Evolutionary conservation across 1,284 basidiomycete species (phyloP), one percentile per base, ranked within the genome.

Genomic region (Grifola frondosa): DNA sequence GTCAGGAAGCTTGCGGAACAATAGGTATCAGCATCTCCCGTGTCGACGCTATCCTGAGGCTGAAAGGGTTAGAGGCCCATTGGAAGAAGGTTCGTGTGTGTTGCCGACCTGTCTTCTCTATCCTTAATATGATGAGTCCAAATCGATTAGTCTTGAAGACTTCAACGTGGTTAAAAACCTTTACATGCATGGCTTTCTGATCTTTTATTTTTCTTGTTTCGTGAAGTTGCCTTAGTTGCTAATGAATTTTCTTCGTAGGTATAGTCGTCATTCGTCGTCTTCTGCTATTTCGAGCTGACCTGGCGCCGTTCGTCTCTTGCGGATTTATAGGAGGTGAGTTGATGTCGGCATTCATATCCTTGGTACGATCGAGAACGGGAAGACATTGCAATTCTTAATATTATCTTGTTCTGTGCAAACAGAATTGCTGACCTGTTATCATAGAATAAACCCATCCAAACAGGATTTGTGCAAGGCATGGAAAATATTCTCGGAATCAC

Each of bases 61-160:
- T 93, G 54, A 91, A 92, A 61, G 82, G 84, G 24, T 68, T 89
- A 49, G 88, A 92, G 62, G 62, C 68, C 31, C 69, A 74, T 37
- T 88, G 80, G 82, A 64, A 69, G 57, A 77, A 87, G 79, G 87
- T 88, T 59, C 61, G 84, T 74, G 20, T 42, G 42, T 12, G 36
- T 38, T 56, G n/a, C 15, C 32, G 40, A 26, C 49, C 43, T 44
- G 37, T 52, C 44, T 49, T 22, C 15, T 15, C 15, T 44, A 24
- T 39, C 54, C 48, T 49, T 45, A 54, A 32, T 45, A 57, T 74
- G 86, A 88, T 87, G 85, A 77, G 66, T 70, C 54, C 54, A 71
- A 74, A 75, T 76, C 82, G 86, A 88, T 90, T 89, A 88, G 86
- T 90, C 87, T 89, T 88, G 66, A 84, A 88, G 87, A 89, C 81